These are phyloP conservation scores for Populus tremula DNA, from an alignment of 345 rosid species.

Conservation along the genomic window DNA sequence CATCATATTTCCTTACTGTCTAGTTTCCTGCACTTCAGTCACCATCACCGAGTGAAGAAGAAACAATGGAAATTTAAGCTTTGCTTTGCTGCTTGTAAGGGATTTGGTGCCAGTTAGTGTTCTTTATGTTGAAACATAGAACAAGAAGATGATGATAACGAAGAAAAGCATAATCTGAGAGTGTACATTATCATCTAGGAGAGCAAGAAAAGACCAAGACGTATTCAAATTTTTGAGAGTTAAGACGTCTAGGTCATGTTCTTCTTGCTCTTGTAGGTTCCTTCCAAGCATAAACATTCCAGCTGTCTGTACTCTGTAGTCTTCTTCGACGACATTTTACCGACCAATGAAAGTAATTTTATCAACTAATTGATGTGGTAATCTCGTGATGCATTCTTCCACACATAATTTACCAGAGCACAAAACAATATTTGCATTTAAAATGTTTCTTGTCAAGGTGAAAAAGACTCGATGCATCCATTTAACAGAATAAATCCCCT, in stretches of 20 bases:
- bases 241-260: constrained; percentile 18
- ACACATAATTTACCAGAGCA: too few species aligned
- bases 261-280: constrained; percentile 24
- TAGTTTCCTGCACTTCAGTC: constrained; percentile 3
- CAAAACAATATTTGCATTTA: neutral
- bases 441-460: neutral
- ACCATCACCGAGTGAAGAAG: neutral
- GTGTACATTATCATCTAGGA: constrained; percentile 37
- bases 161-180: constrained; percentile 12
- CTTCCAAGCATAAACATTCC: constrained; percentile 2
- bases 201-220: constrained; percentile 26
- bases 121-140: constrained; percentile 17
- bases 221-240: constrained; percentile 31
- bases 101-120: constrained; percentile 9
- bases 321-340: constrained; percentile 17
- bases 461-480: neutral
- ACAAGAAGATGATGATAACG: constrained; percentile 6
- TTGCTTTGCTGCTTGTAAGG: constrained; percentile 5
- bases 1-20: neutral
- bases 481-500: neutral
- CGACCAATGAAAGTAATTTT: constrained; percentile 4
- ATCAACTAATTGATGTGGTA: neutral
- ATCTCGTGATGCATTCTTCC: neutral
- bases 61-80: constrained; percentile 13
- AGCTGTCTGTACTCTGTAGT: constrained; percentile 16